A percentile compares a stretch with the other conserved stretches of the same genome.
Conservation (phyloP, 164 flowering plant species). For the Umbellularia californica region DNA sequence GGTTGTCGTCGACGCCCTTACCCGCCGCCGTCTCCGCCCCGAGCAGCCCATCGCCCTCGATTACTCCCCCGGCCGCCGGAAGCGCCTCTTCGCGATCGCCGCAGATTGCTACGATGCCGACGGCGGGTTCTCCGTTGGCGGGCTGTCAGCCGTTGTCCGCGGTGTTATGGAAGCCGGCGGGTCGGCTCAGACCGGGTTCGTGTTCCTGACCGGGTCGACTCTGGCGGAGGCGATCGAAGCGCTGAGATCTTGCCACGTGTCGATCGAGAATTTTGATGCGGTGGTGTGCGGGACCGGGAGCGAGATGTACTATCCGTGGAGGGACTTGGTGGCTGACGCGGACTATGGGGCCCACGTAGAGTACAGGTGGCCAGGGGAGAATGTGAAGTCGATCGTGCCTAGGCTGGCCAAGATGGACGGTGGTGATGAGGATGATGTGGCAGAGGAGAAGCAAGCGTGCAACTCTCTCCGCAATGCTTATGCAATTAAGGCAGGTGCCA, state of each 20-base stretch:
- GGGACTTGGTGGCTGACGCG: slow-evolving; percentile 45
- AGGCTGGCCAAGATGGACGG: slow-evolving; percentile 54
- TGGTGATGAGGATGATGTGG: slow-evolving; percentile 44
- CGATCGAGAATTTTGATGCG: slow-evolving; percentile 58
- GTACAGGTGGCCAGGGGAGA: slow-evolving; percentile 75
- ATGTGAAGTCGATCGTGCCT: slow-evolving; percentile 39
- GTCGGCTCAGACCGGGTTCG: slow-evolving; percentile 35
- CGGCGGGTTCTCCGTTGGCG: slow-evolving; percentile 25
- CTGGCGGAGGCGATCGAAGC: slow-evolving; percentile 46
- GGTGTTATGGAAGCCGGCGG: slow-evolving; percentile 36
- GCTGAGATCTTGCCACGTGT: slow-evolving; percentile 35
- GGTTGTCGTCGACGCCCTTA: slow-evolving; percentile 51
- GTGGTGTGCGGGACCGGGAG: slow-evolving; percentile 72
- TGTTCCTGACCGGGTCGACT: slow-evolving; percentile 53
- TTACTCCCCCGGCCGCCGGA: slow-evolving; percentile 59
- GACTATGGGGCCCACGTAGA: slow-evolving; percentile 68
- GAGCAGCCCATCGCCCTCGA: slow-evolving; percentile 11
- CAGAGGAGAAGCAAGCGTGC: slow-evolving; percentile 28
- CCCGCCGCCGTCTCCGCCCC: slow-evolving; percentile 17
- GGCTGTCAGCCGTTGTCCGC: slow-evolving; percentile 30
- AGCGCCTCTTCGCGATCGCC: slow-evolving; percentile 54
- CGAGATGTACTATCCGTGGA: slow-evolving; percentile 64
- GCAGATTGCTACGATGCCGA: slow-evolving; percentile 44
- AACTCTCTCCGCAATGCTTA: slow-evolving; percentile 56
- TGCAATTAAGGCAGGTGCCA: slow-evolving; percentile 51